Conservation (phyloP, 192 early-diverging fungal species). For the Thoreauomyces humboldtii region DNA sequence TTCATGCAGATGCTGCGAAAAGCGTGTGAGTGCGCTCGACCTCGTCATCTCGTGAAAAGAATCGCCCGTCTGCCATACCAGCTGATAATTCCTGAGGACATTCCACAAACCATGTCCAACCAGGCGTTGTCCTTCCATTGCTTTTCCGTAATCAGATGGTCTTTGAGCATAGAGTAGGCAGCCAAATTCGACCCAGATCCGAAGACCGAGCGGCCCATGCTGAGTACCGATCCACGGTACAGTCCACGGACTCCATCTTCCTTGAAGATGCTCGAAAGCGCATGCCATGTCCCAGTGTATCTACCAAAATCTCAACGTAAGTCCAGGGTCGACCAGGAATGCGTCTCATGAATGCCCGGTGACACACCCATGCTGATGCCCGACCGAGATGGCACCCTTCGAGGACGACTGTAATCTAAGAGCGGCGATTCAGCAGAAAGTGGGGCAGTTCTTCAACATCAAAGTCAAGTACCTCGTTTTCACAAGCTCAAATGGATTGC, state of each 20-base stretch:
- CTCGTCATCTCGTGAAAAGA: background rate
- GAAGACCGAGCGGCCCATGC: conserved; percentile 62
- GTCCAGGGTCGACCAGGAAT: too few species aligned
- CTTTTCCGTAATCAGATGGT: conserved; percentile 54
- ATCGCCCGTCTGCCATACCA: conserved; percentile 23
- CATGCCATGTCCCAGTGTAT: conserved; percentile 60
- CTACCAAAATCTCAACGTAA: background rate
- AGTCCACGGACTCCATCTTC: conserved; percentile 60
- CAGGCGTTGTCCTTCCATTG: conserved; percentile 61
- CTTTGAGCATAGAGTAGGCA: conserved; percentile 66
- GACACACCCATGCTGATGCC: conserved; percentile 57
- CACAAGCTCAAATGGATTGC: conserved; percentile 75
- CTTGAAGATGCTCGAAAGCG: conserved; percentile 47
- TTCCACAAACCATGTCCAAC: conserved; percentile 66
- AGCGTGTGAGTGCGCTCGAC: background rate
- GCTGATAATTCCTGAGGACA: conserved; percentile 56
- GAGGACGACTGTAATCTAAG: conserved; percentile 58
- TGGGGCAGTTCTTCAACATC: background rate
- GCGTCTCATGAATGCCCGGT: too few species aligned
- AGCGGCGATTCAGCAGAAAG: background rate
- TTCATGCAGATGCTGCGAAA: conserved; percentile 47
- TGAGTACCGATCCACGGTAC: conserved; percentile 67
- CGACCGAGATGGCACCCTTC: conserved; percentile 55
- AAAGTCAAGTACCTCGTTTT: conserved; percentile 50
- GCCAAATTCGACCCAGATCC: conserved; percentile 69